These are phyloP conservation scores for Jamesozyma lodderae DNA, from an alignment of 805 yeast genomes.

Conservation along the genomic window DNA sequence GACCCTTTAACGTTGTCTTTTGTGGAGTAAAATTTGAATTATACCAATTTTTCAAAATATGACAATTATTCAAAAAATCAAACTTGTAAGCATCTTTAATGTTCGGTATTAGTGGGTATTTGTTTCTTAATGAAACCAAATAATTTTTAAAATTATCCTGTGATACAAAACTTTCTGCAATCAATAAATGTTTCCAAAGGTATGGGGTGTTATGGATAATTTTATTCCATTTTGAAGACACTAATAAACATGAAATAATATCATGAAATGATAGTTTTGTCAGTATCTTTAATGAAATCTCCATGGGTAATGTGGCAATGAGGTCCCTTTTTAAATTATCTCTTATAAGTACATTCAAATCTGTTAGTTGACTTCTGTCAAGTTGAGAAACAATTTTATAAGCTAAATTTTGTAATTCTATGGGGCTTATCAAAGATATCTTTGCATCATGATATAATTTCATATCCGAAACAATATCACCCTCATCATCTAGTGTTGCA, in stretches of 20 bases:
- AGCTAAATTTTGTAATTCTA: constrained; percentile 17
- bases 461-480: too few relatives aligned
- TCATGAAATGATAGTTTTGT: constrained; percentile 54
- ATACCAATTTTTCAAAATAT: constrained; percentile 73
- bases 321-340: constrained; percentile 60
- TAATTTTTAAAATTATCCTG: constrained; percentile 37
- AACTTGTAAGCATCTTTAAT: constrained; percentile 33
- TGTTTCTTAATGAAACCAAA: constrained; percentile 12
- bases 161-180: constrained; percentile 51
- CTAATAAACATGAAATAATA: constrained; percentile 51
- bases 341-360: constrained; percentile 23
- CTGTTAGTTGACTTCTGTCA: constrained; percentile 26
- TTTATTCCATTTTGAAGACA: constrained; percentile 60
- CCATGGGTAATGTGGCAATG: constrained; percentile 61
- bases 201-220: constrained; percentile 50
- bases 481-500: background rate
- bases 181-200: constrained; percentile 63
- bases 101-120: constrained; percentile 19
- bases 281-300: constrained; percentile 59
- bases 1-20: constrained; percentile 57
- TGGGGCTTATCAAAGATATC: background rate
- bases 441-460: background rate
- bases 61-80: constrained; percentile 62
- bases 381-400: constrained; percentile 21
- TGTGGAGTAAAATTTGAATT: constrained; percentile 60